These are phyloP conservation scores for Cyberlindnera sargentensis DNA, from an alignment of 805 yeast genomes.

Conservation along the genomic window DNA sequence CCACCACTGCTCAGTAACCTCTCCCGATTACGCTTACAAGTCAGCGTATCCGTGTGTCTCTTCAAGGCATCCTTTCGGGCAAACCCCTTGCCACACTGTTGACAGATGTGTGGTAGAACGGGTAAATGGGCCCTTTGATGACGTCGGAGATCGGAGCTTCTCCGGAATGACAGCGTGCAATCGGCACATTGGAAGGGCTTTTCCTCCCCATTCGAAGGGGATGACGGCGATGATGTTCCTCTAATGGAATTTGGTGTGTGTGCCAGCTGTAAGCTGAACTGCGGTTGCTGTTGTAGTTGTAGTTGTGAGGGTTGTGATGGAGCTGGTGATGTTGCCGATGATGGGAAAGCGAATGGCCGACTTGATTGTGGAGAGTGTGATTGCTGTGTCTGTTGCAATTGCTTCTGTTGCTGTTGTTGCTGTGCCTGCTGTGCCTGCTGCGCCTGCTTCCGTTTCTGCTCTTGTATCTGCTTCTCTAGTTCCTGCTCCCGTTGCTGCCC, in stretches of 20 bases:
- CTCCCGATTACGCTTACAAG: constrained; percentile 67
- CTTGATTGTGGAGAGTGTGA: background rate
- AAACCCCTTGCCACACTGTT: constrained; percentile 73
- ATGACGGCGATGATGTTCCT: constrained; percentile 1
- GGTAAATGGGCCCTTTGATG: constrained; percentile 71
- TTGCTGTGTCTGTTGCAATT: background rate
- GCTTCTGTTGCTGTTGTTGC: background rate
- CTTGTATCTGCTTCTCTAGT: background rate
- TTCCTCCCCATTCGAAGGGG: constrained; percentile 11
- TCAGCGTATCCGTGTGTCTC: constrained; percentile 65
- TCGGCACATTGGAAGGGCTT: constrained; percentile 50
- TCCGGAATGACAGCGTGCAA: constrained; percentile 57
- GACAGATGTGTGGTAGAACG: constrained; percentile 69
- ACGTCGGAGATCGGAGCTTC: constrained; percentile 64
- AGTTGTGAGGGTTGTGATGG: background rate
- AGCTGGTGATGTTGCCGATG: background rate
- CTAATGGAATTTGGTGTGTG: background rate
- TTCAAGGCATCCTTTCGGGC: constrained; percentile 79
- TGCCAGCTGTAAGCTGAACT: constrained; percentile 1
- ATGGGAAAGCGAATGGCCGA: background rate
- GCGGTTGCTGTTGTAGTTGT: background rate
- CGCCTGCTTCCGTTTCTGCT: background rate
- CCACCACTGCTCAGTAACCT: constrained; percentile 35
- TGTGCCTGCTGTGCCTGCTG: background rate
- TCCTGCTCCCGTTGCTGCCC: constrained; percentile 2